Conservation (phyloP, 106 monocot species). For the Dendrobium catenatum region DNA sequence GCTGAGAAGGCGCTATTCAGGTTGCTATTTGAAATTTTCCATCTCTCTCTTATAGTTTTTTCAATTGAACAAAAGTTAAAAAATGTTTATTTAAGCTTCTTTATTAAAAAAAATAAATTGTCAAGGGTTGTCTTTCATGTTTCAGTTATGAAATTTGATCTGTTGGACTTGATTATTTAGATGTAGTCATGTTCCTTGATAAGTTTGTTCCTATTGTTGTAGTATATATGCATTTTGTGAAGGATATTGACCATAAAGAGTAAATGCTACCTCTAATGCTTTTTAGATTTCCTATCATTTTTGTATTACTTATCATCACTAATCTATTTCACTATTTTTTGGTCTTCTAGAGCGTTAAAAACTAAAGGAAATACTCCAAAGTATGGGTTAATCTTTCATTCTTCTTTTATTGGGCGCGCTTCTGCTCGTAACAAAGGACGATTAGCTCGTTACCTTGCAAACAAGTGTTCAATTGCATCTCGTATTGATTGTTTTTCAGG, state of each 20-base stretch:
- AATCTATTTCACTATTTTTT: background rate
- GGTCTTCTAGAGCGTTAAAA: slow-evolving; percentile 63
- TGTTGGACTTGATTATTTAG: background rate
- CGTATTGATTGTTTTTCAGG: slow-evolving; percentile 96
- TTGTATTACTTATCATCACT: background rate
- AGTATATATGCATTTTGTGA: background rate
- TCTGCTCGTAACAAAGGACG: slow-evolving; percentile 81
- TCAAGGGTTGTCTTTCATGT: background rate
- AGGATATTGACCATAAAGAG: background rate
- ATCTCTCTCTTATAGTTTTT: background rate
- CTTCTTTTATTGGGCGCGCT: slow-evolving; percentile 93
- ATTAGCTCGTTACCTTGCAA: slow-evolving; percentile 88
- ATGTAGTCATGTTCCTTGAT: background rate
- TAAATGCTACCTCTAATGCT: background rate
- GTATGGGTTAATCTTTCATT: slow-evolving; percentile 95
- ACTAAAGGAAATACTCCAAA: slow-evolving; percentile 90
- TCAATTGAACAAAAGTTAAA: background rate
- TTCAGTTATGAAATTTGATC: background rate
- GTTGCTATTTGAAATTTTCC: slow-evolving; percentile 17
- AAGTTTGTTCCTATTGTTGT: background rate
- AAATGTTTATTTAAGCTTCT: background rate
- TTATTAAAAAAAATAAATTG: background rate
- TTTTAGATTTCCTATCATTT: background rate
- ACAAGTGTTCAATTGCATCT: slow-evolving; percentile 92
- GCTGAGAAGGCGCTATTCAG: slow-evolving; percentile 98